Evolutionary conservation across 2,329 filamentous ascomycete genomes (phyloP).

Genomic region (Cadophora sp.): DNA sequence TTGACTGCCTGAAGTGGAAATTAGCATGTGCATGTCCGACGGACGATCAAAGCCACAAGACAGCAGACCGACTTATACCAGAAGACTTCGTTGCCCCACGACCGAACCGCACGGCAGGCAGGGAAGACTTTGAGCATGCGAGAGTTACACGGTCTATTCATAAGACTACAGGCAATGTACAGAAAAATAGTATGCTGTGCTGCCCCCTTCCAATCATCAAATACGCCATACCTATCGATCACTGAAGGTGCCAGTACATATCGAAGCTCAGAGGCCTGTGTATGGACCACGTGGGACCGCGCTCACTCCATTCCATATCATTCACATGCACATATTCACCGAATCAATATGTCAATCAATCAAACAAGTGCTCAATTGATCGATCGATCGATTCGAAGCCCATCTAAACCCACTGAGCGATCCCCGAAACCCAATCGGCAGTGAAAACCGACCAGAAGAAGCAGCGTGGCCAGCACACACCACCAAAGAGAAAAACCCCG

Average conservation of each 20-base stretch:
- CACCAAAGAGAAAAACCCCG: conserved; percentile 24
- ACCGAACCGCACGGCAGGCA: neutral
- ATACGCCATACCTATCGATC: conserved; percentile 25
- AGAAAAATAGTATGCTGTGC: conserved; percentile 32
- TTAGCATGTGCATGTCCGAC: too few species aligned
- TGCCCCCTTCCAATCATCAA: conserved; percentile 3
- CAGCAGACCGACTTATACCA: too few species aligned
- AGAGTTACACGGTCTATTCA: conserved; percentile 39
- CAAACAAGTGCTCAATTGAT: conserved; percentile 15
- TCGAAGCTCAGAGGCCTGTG: neutral
- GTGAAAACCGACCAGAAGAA: conserved; percentile 21
- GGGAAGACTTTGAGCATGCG: neutral
- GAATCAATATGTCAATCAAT: conserved; percentile 22
- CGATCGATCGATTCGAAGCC: conserved; percentile 6
- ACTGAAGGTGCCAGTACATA: conserved; percentile 26
- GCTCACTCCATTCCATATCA: conserved; percentile 26
- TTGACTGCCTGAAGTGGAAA: too few species aligned
- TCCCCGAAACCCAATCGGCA: conserved; percentile 8
- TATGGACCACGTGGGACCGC: conserved; percentile 9
- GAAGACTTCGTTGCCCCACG: neutral
- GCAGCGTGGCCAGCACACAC: conserved; percentile 39
- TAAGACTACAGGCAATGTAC: conserved; percentile 42
- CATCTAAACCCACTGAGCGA: neutral
- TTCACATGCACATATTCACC: conserved; percentile 22
- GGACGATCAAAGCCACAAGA: neutral